These are phyloP conservation scores for Phoenix dactylifera DNA, from an alignment of 176 grass and related monocot species.

Conservation along the genomic window DNA sequence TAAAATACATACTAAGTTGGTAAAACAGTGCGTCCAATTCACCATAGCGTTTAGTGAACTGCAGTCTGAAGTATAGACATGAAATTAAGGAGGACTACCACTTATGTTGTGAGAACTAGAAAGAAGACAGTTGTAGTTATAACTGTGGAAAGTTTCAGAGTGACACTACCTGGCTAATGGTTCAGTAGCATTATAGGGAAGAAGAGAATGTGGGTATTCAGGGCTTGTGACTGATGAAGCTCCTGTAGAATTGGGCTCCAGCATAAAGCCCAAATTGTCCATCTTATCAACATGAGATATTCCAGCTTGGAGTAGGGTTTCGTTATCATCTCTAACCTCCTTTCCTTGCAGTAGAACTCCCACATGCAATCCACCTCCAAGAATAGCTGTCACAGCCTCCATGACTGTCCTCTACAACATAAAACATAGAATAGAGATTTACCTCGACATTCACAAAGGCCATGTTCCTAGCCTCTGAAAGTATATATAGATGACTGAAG, in stretches of 20 bases:
- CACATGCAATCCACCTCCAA: conserved; percentile 57
- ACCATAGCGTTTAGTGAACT: too few relatives aligned
- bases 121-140: too few relatives aligned
- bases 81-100: too few relatives aligned
- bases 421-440: neutral
- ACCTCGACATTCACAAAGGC: too few relatives aligned
- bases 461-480: too few relatives aligned
- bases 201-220: conserved; percentile 41
- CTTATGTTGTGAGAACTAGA: too few relatives aligned
- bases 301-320: conserved; percentile 67
- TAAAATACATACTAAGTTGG: too few relatives aligned
- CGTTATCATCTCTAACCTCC: conserved; percentile 81
- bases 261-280: conserved; percentile 62
- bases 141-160: too few relatives aligned
- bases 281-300: conserved; percentile 48
- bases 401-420: conserved; percentile 74
- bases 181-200: conserved; percentile 53
- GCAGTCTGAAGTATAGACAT: too few relatives aligned
- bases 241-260: conserved; percentile 55
- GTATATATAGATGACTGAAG: too few relatives aligned
- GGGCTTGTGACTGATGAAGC: conserved; percentile 27
- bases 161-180: conserved; percentile 61
- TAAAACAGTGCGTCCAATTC: too few relatives aligned
- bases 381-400: conserved; percentile 81
- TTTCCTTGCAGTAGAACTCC: conserved; percentile 83